Conservation (phyloP, 441 rosid genomes). For the Adansonia gregorii region DNA sequence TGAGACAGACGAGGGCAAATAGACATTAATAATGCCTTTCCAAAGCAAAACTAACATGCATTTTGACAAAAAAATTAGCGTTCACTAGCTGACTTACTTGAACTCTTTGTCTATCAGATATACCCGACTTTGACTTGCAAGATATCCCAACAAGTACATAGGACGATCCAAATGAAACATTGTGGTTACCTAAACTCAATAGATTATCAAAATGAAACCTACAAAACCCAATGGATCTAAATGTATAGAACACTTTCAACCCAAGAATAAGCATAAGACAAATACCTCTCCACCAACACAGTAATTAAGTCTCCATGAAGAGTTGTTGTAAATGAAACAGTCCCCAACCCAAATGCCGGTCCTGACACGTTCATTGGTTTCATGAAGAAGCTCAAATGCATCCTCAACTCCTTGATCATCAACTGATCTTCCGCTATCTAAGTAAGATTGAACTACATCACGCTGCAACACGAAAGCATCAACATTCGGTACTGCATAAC, state of each 20-base stretch:
- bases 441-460: constrained; percentile 76
- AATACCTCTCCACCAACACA: constrained; percentile 99
- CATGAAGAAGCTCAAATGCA: constrained; percentile 97
- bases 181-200: constrained; percentile 74
- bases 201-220: constrained; percentile 23
- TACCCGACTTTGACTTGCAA: constrained; percentile 96
- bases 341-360: constrained; percentile 99
- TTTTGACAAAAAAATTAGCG: constrained; percentile 22
- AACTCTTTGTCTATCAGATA: constrained; percentile 97
- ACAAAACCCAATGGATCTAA: background rate
- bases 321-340: constrained; percentile 95
- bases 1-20: background rate
- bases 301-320: constrained; percentile 97
- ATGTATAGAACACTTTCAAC: constrained; percentile 20
- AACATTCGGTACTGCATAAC: constrained; percentile 27
- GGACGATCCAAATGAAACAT: constrained; percentile 99
- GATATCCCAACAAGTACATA: constrained; percentile 97
- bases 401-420: constrained; percentile 99
- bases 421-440: constrained; percentile 82
- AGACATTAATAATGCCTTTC: background rate
- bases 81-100: constrained; percentile 62
- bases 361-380: constrained; percentile 95
- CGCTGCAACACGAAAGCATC: constrained; percentile 60
- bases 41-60: constrained; percentile 12
- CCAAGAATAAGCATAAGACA: constrained; percentile 25